phyloP scores from a whole-genome alignment of 1,284 basidiomycete genomes.

The Coniophora puteana region DNA sequence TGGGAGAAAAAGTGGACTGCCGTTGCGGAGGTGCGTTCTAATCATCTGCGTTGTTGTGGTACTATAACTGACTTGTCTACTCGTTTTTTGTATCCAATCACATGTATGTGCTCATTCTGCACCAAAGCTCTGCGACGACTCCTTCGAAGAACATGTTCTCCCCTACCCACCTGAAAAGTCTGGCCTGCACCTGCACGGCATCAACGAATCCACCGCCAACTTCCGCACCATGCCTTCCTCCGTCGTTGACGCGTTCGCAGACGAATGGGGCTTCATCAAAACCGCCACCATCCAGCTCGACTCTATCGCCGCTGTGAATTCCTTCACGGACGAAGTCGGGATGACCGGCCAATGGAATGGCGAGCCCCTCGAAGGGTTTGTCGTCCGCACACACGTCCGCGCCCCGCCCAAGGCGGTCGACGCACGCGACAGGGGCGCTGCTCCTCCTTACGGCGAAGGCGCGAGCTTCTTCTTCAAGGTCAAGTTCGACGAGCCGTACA shows the following conservation, averaged over 20 bases:
- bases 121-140: slow-evolving; percentile 89
- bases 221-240: slow-evolving; percentile 76
- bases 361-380: slow-evolving; percentile 92
- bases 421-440: slow-evolving; percentile 24
- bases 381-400: slow-evolving; percentile 78
- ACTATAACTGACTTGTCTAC: background rate
- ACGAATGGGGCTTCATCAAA: slow-evolving; percentile 89
- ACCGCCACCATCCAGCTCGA: slow-evolving; percentile 56
- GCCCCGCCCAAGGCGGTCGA: slow-evolving; percentile 30
- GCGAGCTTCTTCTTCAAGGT: slow-evolving; percentile 98
- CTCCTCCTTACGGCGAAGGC: slow-evolving; percentile 71
- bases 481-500: slow-evolving; percentile 98
- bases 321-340: slow-evolving; percentile 70
- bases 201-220: slow-evolving; percentile 71
- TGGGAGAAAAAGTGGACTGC: slow-evolving; percentile 90
- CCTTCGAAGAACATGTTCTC: slow-evolving; percentile 97
- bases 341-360: slow-evolving; percentile 78
- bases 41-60: background rate
- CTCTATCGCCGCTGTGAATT: slow-evolving; percentile 66
- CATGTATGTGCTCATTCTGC: background rate
- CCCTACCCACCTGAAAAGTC: slow-evolving; percentile 79
- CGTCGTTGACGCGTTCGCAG: slow-evolving; percentile 78
- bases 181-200: slow-evolving; percentile 91
- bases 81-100: background rate
- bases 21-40: slow-evolving; percentile 73